Evolutionary conservation across 345 rosid species (phyloP), one percentile per base, ranked within the genome.

Genomic region (Moricandia moricandioides): DNA sequence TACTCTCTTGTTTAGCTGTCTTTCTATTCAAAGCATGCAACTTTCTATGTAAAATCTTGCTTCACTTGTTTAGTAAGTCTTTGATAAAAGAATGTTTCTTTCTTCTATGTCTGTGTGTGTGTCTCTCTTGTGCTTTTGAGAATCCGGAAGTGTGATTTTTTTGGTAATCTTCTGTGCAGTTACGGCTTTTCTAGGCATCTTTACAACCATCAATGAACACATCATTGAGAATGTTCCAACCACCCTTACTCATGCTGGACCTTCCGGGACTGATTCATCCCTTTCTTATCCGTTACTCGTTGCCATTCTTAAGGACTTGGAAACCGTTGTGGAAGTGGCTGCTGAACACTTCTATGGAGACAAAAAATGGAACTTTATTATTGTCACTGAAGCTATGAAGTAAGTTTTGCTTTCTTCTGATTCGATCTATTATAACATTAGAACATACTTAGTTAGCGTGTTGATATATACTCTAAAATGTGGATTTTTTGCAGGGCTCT

Each of bases 361-460:
- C 58, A 87, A 85, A 78, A 94, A 89, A 80, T 91, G 97, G 97
- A 86, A 89, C 81, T 91, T 86, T 81, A 85, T 94, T 78, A 93
- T 96, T 57, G 59, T 78, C 59, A 88, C 90, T 9, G 97, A 94
- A 86, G 88, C 97, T 71, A 81, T 78, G 58, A 93, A 89, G 97
- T 91, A 83, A 86, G 91, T 55, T 14, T 30, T 52, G 47, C 5
- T 78, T 35, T 37, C 34, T 61, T 70, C 45, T 70, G 8, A 55
- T 35, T n/a, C n/a, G n/a, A n/a, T n/a, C n/a, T n/a, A n/a, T n/a
- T n/a, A n/a, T n/a, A n/a, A 16, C 52, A 0, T 1, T 8, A 37
- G 13, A 37, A 16, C 56, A 51, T 40, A 12, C 34, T 62, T 55
- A 24, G 27, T 55, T 9, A 1, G 33, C 40, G 4, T 18, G 54